Evolutionary conservation across 441 rosid species (phyloP).

Genomic region (Jatropha podagrica): DNA sequence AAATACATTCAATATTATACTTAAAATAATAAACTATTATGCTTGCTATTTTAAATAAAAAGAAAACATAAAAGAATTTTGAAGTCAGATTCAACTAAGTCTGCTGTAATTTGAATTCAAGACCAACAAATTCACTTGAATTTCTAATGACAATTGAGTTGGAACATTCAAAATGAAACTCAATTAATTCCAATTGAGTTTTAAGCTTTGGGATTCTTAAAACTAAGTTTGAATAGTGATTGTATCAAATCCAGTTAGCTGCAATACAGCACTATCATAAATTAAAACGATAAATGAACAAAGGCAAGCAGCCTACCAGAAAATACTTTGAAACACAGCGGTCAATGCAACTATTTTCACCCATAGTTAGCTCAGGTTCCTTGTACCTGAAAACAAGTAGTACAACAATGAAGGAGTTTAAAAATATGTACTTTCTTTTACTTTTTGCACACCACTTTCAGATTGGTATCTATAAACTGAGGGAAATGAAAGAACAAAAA

Average conservation of each 20-base stretch:
- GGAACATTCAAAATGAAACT: neutral
- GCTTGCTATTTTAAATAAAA: neutral
- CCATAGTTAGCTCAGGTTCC: slow-evolving; percentile 95
- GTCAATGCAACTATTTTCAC: slow-evolving; percentile 97
- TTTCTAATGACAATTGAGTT: neutral
- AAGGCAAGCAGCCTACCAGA: slow-evolving; percentile 52
- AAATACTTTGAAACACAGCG: slow-evolving; percentile 96
- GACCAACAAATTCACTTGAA: neutral
- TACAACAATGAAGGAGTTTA: neutral
- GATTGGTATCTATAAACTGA: neutral
- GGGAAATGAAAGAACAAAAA: neutral
- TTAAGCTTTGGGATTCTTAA: neutral
- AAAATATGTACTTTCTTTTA: neutral
- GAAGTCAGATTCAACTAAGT: neutral
- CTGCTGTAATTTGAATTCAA: neutral
- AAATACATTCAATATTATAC: neutral
- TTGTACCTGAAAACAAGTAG: slow-evolving; percentile 58
- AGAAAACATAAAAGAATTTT: neutral
- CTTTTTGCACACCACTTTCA: neutral
- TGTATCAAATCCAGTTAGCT: neutral
- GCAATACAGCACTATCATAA: neutral
- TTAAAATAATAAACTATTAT: neutral
- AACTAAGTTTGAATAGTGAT: neutral
- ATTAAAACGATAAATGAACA: neutral
- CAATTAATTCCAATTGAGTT: neutral